phyloP scores from a whole-genome alignment of 2,329 filamentous ascomycete species.

The Aspergillus floridensis region DNA sequence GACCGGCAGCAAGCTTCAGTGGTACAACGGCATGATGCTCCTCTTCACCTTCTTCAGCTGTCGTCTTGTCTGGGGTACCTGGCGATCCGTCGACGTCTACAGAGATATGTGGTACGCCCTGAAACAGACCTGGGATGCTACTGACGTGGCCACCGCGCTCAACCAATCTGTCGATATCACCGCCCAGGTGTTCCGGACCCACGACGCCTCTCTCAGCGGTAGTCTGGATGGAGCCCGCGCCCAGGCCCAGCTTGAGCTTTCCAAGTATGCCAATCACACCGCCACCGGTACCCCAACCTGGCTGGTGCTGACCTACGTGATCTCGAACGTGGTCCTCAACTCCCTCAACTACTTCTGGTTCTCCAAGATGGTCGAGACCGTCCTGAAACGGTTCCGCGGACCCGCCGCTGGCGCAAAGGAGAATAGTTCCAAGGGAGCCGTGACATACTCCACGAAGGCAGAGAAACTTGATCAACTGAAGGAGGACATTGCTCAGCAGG shows the following conservation, averaged over 20 bases:
- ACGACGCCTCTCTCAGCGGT: slow-evolving; percentile 32
- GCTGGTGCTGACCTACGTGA: slow-evolving; percentile 58
- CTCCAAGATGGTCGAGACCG: slow-evolving; percentile 64
- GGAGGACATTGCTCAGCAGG: slow-evolving; percentile 30
- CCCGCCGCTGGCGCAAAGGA: slow-evolving; percentile 21
- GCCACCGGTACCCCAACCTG: slow-evolving; percentile 52
- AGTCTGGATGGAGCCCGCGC: slow-evolving; percentile 39
- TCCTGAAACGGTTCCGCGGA: slow-evolving; percentile 59
- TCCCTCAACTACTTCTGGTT: slow-evolving; percentile 66
- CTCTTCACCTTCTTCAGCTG: slow-evolving; percentile 60
- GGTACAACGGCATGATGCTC: slow-evolving; percentile 62
- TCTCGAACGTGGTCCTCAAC: slow-evolving; percentile 60
- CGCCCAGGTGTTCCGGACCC: slow-evolving; percentile 33
- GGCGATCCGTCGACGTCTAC: slow-evolving; percentile 58
- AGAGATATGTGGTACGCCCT: slow-evolving; percentile 57
- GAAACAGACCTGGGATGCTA: slow-evolving; percentile 40
- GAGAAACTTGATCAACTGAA: slow-evolving; percentile 12
- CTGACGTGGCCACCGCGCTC: slow-evolving; percentile 26
- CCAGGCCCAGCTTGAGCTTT: slow-evolving; percentile 46
- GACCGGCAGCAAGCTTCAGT: slow-evolving; percentile 60
- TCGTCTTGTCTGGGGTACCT: slow-evolving; percentile 62
- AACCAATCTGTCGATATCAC: slow-evolving; percentile 31
- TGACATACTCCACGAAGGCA: slow-evolving; percentile 14
- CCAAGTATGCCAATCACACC: slow-evolving; percentile 47
- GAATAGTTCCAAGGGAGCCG: slow-evolving; percentile 14